Evolutionary conservation across 2,329 filamentous ascomycete genomes (phyloP).

Genomic region (Fusarium sp.): DNA sequence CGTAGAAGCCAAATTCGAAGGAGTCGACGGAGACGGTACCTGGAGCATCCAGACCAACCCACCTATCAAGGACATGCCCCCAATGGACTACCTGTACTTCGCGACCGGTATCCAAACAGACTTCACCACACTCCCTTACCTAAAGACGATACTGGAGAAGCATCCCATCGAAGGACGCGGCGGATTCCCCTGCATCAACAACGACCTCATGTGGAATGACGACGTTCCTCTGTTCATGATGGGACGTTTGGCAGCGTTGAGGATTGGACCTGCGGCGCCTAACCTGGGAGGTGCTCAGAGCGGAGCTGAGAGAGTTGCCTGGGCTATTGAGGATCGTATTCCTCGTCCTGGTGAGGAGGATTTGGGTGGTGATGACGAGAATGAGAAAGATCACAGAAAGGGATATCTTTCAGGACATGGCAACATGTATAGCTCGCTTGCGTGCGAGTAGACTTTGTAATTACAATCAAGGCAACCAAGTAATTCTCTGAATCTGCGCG

Average conservation of each 20-base stretch:
- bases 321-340: conserved; percentile 72
- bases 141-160: conserved; percentile 68
- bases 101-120: conserved; percentile 79
- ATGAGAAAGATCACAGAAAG: conserved; percentile 20
- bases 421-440: conserved; percentile 51
- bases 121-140: conserved; percentile 69
- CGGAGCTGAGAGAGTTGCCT: conserved; percentile 79
- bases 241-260: conserved; percentile 74
- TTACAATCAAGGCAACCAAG: neutral
- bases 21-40: conserved; percentile 46
- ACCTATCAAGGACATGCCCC: conserved; percentile 62
- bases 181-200: conserved; percentile 78
- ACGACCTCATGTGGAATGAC: conserved; percentile 81
- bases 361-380: neutral
- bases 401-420: conserved; percentile 51
- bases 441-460: conserved; percentile 26
- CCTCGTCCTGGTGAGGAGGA: conserved; percentile 34
- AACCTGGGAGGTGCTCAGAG: conserved; percentile 80
- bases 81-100: conserved; percentile 78
- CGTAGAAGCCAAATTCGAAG: conserved; percentile 62
- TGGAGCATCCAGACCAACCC: conserved; percentile 65
- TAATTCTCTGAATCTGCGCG: neutral
- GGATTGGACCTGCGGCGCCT: conserved; percentile 77
- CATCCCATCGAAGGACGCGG: conserved; percentile 72
- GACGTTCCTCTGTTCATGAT: conserved; percentile 80